These are phyloP conservation scores for Ceratocystis diversiconidia DNA, from an alignment of 2,329 filamentous ascomycete genomes.

Conservation along the genomic window DNA sequence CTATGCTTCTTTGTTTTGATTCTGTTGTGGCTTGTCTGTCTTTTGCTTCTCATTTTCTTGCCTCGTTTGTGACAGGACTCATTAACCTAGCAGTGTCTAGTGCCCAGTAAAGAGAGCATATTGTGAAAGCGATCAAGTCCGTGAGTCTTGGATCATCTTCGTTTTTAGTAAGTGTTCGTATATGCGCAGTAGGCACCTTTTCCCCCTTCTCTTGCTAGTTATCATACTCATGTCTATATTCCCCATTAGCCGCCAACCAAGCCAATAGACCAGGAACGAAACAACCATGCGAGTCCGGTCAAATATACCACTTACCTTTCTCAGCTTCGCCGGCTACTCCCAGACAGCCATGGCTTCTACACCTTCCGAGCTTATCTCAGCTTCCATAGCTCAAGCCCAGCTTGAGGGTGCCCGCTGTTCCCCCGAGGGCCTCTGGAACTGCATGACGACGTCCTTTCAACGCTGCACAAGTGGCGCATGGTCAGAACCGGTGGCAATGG, in stretches of 20 bases:
- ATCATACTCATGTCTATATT: background rate
- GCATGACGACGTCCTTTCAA: slow-evolving; percentile 36
- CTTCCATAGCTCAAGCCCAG: slow-evolving; percentile 21
- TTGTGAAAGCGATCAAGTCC: too few species aligned
- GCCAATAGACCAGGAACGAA: background rate
- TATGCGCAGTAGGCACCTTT: background rate
- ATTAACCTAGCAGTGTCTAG: too few species aligned
- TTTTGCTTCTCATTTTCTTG: background rate
- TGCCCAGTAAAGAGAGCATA: too few species aligned
- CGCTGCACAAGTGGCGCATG: slow-evolving; percentile 36
- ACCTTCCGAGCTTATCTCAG: background rate
- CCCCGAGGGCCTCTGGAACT: slow-evolving; percentile 41
- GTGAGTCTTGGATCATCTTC: too few species aligned
- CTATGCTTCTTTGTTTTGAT: background rate
- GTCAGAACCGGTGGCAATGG: slow-evolving; percentile 32
- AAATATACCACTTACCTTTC: background rate
- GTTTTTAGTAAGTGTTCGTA: too few species aligned
- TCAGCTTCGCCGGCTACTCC: background rate
- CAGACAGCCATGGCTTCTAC: background rate
- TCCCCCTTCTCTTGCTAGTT: background rate
- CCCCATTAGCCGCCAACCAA: background rate
- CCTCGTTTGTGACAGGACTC: background rate
- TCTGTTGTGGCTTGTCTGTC: background rate
- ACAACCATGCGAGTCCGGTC: background rate
- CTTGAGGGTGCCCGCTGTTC: slow-evolving; percentile 29